Evolutionary conservation across 345 rosid genomes (phyloP), one percentile per base, ranked within the genome.

Genomic region (Pistacia vera): DNA sequence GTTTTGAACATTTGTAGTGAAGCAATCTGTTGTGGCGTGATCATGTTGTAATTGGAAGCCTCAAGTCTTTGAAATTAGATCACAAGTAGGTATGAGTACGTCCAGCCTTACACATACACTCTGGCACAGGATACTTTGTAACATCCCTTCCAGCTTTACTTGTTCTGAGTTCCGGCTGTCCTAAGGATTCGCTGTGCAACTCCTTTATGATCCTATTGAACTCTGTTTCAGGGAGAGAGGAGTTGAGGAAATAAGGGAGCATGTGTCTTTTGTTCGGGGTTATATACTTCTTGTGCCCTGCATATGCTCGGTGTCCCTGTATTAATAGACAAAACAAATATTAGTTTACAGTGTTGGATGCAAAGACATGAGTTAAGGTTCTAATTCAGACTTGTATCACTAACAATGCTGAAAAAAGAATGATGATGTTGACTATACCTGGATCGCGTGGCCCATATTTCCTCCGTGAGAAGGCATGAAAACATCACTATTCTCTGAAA

Each of bases 381-480:
- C 11, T 60, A 60, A 60, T 20, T 5, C 13, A 25, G 5, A 2
- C 5, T 5, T 35, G 54, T 41, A 35, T 63, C 13, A 64, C 59
- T 35, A 4, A 33, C 36, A 68, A 38, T 33, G 60, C 33, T 4
- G 11, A 36, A 4, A 4, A 4, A 4, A 18, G n/a, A 67, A 58
- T 22, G 61, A 33, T 52, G 72, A 54, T 33, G 72, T 56, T 56
- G 61, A 35, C 22, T 16, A 62, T 80, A 91, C 97, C 98, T 93
- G 99, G 78, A 94, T 83, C 1, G 97, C 91, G 5, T 90, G 99
- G 28, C 97, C 98, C 98, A 96, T 96, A 73, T 96, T 96, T 77
- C 99, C 99, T 58, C 99, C 99, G 44, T 94, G 98, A 77, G 99
- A 96, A 68, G 99, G 91, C 98, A 96, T 91, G 84, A 96, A 96